These are phyloP conservation scores for Gynochthodes officinalis DNA, from an alignment of 257 asterid species.

Conservation along the genomic window DNA sequence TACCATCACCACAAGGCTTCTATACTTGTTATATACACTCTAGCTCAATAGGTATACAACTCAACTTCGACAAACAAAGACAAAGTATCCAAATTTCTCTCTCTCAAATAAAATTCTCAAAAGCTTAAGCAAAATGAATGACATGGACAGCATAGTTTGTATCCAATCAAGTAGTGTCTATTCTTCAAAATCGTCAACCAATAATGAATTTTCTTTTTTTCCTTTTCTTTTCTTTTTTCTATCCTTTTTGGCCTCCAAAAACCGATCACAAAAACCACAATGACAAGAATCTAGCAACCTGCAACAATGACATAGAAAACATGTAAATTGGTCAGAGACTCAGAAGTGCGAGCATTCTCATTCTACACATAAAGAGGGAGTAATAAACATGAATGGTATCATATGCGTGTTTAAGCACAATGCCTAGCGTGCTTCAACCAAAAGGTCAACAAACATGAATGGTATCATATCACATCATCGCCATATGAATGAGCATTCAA, in stretches of 20 bases:
- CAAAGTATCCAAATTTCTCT: background rate
- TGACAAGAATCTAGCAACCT: conserved; percentile 19
- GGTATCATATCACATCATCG: no score
- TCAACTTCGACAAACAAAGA: background rate
- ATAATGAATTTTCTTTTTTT: background rate
- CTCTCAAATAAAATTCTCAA: background rate
- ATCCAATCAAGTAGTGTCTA: background rate
- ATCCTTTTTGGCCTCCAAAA: background rate
- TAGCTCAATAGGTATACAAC: background rate
- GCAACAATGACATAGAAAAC: conserved; percentile 1
- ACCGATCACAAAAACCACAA: conserved; percentile 1
- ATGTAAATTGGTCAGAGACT: background rate
- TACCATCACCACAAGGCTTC: background rate
- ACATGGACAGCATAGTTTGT: background rate
- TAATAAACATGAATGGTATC: no score
- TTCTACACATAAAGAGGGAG: background rate
- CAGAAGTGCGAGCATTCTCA: background rate
- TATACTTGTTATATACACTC: background rate
- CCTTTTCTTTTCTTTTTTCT: background rate
- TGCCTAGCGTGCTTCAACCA: background rate
- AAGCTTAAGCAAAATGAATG: conserved; percentile 6
- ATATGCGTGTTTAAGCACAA: no score
- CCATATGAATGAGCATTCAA: background rate
- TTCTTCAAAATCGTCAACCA: conserved; percentile 17
- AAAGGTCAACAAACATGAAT: no score